Evolutionary conservation across 176 grass and related monocot genomes (phyloP).

Genomic region (Dendrocalamus sinicus): DNA sequence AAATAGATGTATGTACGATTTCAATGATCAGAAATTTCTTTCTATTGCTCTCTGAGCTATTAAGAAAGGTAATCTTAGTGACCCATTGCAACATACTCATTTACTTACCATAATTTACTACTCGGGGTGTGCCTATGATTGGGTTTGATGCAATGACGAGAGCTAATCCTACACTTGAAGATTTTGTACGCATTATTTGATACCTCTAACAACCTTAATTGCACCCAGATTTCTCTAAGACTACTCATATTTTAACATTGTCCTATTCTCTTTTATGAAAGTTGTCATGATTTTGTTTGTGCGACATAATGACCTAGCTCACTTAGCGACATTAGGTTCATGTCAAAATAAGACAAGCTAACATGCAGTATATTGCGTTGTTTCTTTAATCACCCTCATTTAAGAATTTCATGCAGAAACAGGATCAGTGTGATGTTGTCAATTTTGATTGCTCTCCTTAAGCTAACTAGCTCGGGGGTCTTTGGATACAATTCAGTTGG

Average conservation of each 20-base stretch:
- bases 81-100: neutral
- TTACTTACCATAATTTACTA: neutral
- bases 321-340: slow-evolving; percentile 23
- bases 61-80: slow-evolving; percentile 58
- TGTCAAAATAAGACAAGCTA: slow-evolving; percentile 1
- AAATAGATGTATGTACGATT: too few species aligned
- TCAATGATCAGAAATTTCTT: neutral
- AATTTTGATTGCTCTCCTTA: neutral
- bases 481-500: too few species aligned
- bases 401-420: slow-evolving; percentile 20
- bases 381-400: slow-evolving; percentile 1
- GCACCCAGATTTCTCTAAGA: slow-evolving; percentile 12
- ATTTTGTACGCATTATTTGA: slow-evolving; percentile 61
- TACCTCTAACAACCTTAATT: neutral
- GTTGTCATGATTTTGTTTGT: neutral
- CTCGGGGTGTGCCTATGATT: slow-evolving; percentile 54
- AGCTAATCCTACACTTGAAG: slow-evolving; percentile 79
- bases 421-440: neutral
- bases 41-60: slow-evolving; percentile 54
- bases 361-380: neutral
- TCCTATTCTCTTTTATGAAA: neutral
- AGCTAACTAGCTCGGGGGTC: too few species aligned
- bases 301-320: neutral
- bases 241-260: neutral
- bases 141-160: slow-evolving; percentile 71